Base-by-base conservation (phyloP, 768 basidiomycete species). In the Kwoniella bestiolae region DNA sequence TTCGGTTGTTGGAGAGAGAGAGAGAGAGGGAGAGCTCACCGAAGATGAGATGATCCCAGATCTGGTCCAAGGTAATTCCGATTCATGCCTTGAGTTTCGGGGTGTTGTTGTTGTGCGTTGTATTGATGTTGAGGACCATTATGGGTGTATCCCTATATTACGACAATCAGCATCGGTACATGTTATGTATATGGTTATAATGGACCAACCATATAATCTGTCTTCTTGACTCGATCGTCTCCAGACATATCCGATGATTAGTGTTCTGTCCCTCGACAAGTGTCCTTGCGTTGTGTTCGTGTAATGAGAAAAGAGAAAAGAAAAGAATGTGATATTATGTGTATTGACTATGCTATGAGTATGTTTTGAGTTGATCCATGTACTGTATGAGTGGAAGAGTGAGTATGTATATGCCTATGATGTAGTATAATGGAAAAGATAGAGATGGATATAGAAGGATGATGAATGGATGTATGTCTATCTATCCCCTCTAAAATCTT, bases 31-130 rank as follows among this genome's bases (percentile, higher is more conserved):
- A 44, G n/a, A n/a, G n/a, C 66, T 59, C 25, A 68, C 66, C 66
- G 58, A 50, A 68, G 51, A 45, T 68, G 66, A 2, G 55, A 49
- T 25, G 53, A 12, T 14, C 56, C 56, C 6, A 31, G n/a, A 26
- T 63, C 56, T 23, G 61, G 56, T 3, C 66, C 66, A 34, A 68
- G 66, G 28, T 68, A 68, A 32, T 68, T 63, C 14, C 61, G 55
- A 50, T 50, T 65, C 56, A 65, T 59, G n/a, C 35, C 44, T 46
- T 45, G 56, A 6, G 63, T 65, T 34, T 65, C 63, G 16, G 63
- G 49, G 28, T 65, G 63, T 31, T 63, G 45, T 2, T 32, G 9
- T 31, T 57, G 56, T n/a, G n/a, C n/a, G n/a, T n/a, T n/a, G n/a
- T n/a, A n/a, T 6, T 65, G 63, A 23, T 63, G 49, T 26, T 23